Conservation (phyloP, 2,329 filamentous ascomycete genomes). For the Pestalotiopsis sp. region DNA sequence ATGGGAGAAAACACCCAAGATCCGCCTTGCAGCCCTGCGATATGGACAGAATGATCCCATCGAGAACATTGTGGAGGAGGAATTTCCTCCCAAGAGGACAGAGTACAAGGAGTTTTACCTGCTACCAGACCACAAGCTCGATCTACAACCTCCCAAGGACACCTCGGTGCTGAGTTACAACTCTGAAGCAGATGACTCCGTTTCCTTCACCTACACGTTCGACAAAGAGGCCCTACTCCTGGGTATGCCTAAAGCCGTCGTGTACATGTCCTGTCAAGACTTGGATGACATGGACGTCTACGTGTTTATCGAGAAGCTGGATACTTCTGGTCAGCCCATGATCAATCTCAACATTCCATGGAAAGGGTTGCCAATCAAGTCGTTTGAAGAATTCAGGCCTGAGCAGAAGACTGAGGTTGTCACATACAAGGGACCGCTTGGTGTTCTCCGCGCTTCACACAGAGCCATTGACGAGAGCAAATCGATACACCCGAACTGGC, state of each 20-base stretch:
- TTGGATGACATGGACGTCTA: constrained; percentile 45
- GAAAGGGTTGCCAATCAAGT: constrained; percentile 19
- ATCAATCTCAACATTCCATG: constrained; percentile 29
- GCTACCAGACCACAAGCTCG: constrained; percentile 12
- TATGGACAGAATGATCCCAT: constrained; percentile 31
- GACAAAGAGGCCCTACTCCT: constrained; percentile 35
- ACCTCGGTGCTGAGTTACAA: constrained; percentile 26
- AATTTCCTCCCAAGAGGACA: constrained; percentile 18
- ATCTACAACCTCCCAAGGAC: constrained; percentile 1
- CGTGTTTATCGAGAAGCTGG: constrained; percentile 41
- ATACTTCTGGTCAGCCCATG: constrained; percentile 18
- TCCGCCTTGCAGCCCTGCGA: constrained; percentile 40
- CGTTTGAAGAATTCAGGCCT: constrained; percentile 22
- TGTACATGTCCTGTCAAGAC: constrained; percentile 43
- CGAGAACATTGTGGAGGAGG: constrained; percentile 27
- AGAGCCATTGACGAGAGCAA: constrained; percentile 23
- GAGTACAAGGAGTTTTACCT: constrained; percentile 19
- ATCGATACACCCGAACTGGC: constrained; percentile 31
- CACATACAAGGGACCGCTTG: constrained; percentile 27
- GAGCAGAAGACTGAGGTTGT: constrained; percentile 27
- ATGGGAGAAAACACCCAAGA: constrained; percentile 45
- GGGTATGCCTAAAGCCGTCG: constrained; percentile 44
- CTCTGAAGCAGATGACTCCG: constrained; percentile 25
- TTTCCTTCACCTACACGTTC: constrained; percentile 40
- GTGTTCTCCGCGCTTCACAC: constrained; percentile 26